Conservation (phyloP, 192 early-diverging fungal genomes). For the Lobosporangium transversale region DNA sequence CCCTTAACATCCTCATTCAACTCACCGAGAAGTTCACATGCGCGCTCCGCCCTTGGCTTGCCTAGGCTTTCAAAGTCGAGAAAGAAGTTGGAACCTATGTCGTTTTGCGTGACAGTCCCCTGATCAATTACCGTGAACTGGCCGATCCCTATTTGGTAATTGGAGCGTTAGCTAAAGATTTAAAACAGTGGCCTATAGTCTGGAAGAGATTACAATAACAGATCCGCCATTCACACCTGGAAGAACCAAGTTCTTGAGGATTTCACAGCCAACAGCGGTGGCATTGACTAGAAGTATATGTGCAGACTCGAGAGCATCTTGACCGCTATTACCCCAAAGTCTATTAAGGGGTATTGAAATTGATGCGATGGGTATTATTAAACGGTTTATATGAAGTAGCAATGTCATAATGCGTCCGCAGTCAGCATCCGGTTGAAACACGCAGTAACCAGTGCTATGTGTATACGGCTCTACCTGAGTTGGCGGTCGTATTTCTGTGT, state of each 20-base stretch:
- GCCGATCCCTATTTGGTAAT: conserved; percentile 78
- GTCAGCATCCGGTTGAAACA: conserved; percentile 10
- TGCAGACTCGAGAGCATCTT: conserved; percentile 84
- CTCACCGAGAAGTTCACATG: conserved; percentile 76
- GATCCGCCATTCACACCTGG: too few relatives aligned
- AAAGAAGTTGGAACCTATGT: conserved; percentile 94
- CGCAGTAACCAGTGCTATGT: neutral
- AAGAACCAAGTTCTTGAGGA: conserved; percentile 94
- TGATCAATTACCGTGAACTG: conserved; percentile 87
- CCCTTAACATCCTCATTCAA: conserved; percentile 90
- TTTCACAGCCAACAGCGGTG: conserved; percentile 86
- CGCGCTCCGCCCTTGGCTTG: conserved; percentile 68
- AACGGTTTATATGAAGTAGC: too few relatives aligned
- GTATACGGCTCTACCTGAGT: conserved; percentile 67
- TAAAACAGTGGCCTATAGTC: too few relatives aligned
- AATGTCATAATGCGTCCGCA: too few relatives aligned
- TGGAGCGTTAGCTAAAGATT: too few relatives aligned
- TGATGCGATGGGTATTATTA: too few relatives aligned
- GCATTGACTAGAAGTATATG: conserved; percentile 88
- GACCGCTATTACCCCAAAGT: conserved; percentile 94
- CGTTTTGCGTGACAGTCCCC: conserved; percentile 68
- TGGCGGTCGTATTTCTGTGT: conserved; percentile 90
- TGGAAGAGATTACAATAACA: too few relatives aligned
- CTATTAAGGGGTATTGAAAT: too few relatives aligned
- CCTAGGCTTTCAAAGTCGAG: conserved; percentile 75